phyloP scores from a whole-genome alignment of 805 yeast species.

The Nakazawaea holstii region DNA sequence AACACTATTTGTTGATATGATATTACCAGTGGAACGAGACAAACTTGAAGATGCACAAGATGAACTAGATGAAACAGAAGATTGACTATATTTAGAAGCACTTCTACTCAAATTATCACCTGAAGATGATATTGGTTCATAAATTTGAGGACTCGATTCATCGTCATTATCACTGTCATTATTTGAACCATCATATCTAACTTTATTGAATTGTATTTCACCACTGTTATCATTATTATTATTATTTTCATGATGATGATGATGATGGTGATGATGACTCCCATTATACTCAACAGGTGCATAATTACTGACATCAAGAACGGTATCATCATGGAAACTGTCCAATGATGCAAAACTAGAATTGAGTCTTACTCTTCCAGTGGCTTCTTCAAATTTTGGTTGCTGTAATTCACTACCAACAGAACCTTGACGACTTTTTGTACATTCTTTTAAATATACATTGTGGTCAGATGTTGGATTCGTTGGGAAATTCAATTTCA shows the following conservation, averaged over 20 bases:
- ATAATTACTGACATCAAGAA: constrained; percentile 20
- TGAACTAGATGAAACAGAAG: background rate
- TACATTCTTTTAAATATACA: background rate
- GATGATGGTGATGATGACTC: too few species aligned
- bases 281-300: constrained; percentile 37
- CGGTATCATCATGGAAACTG: constrained; percentile 42
- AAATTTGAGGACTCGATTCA: background rate
- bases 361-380: constrained; percentile 42
- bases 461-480: background rate
- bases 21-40: too few species aligned
- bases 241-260: constrained; percentile 15
- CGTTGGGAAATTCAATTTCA: background rate
- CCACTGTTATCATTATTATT: constrained; percentile 23
- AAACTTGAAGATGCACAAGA: background rate
- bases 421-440: constrained; percentile 1
- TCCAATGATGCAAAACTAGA: constrained; percentile 78
- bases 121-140: background rate
- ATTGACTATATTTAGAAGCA: background rate
- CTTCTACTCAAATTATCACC: background rate
- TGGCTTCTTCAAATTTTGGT: background rate
- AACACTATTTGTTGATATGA: too few species aligned
- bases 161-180: background rate
- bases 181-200: background rate
- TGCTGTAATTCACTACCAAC: background rate
- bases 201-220: background rate